These are phyloP conservation scores for Evernia prunastri DNA, from an alignment of 495 filamentous ascomycete genomes.

Conservation along the genomic window DNA sequence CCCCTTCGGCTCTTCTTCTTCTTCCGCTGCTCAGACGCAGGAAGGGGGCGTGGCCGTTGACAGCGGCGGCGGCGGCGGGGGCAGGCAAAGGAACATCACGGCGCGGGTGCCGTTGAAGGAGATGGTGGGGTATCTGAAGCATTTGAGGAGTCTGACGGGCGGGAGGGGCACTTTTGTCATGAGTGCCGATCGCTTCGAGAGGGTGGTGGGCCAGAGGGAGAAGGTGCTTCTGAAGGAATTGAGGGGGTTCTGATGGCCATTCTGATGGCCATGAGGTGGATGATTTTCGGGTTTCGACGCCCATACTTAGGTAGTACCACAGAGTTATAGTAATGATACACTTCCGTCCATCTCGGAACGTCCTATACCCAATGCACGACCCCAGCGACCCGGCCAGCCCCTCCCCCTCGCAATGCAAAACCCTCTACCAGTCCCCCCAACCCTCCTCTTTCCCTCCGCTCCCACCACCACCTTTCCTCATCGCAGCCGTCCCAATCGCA, in stretches of 20 bases:
- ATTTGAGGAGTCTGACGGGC: constrained; percentile 78
- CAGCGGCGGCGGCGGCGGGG: too few species aligned
- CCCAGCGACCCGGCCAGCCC: too few species aligned
- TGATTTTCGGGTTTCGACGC: neutral
- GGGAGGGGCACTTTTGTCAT: constrained; percentile 91
- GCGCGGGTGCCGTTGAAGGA: constrained; percentile 89
- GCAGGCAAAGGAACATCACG: constrained; percentile 55
- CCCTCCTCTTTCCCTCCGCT: constrained; percentile 39
- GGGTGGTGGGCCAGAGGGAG: constrained; percentile 61
- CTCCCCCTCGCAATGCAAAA: neutral
- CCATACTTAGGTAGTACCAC: neutral
- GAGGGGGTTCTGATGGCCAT: constrained; percentile 24
- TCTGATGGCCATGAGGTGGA: neutral
- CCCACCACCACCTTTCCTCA: constrained; percentile 48
- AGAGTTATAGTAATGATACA: constrained; percentile 4
- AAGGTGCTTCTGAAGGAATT: constrained; percentile 50
- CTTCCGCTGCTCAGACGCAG: constrained; percentile 27
- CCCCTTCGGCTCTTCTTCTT: constrained; percentile 59
- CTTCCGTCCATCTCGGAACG: neutral
- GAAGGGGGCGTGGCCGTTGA: constrained; percentile 19
- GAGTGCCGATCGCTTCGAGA: constrained; percentile 84
- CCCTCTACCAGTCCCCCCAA: constrained; percentile 26
- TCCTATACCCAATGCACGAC: constrained; percentile 3
- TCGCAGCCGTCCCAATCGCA: constrained; percentile 66
- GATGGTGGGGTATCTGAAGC: constrained; percentile 94